A percentile compares a stretch with the other conserved stretches of the same genome.
These are phyloP conservation scores for Musa itinerans DNA, from an alignment of 176 grass and related monocot genomes.

Conservation along the genomic window DNA sequence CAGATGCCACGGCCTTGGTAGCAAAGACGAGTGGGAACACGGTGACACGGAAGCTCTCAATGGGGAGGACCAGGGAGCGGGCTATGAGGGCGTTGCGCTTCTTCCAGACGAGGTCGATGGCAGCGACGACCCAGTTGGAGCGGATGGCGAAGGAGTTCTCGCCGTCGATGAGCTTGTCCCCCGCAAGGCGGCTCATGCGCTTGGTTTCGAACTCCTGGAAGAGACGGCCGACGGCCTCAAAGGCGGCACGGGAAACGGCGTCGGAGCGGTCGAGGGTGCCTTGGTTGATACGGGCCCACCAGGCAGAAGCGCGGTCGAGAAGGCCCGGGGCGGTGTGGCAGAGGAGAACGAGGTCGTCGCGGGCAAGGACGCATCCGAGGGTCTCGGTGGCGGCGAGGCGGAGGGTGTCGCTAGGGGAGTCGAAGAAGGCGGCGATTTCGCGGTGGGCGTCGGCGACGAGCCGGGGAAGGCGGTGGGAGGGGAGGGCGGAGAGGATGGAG, in stretches of 20 bases:
- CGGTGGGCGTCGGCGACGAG: conserved; percentile 65
- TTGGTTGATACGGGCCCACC: conserved; percentile 70
- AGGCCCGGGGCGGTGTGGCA: conserved; percentile 61
- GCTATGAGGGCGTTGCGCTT: conserved; percentile 72
- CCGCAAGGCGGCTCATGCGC: conserved; percentile 83
- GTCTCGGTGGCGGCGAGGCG: conserved; percentile 15
- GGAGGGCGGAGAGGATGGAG: conserved; percentile 70
- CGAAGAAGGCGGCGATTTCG: conserved; percentile 18
- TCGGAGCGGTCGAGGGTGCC: conserved; percentile 68
- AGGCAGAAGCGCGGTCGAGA: conserved; percentile 62
- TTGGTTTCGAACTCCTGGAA: conserved; percentile 95
- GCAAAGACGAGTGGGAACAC: conserved; percentile 85
- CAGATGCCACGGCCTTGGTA: conserved; percentile 83
- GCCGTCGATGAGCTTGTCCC: conserved; percentile 89
- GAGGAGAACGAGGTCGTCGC: conserved; percentile 41
- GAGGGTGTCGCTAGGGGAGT: conserved; percentile 12
- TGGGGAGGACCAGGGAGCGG: conserved; percentile 71
- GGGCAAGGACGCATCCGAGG: conserved; percentile 18
- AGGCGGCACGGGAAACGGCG: conserved; percentile 54
- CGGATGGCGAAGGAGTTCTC: conserved; percentile 81
- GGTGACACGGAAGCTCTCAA: conserved; percentile 72
- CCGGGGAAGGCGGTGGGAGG: conserved; percentile 64
- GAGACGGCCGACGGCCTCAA: conserved; percentile 65
- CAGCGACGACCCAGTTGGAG: conserved; percentile 72
- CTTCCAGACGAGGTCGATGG: conserved; percentile 70